phyloP scores from a whole-genome alignment of 2,329 filamentous ascomycete species.

The Colletotrichum coccodes region DNA sequence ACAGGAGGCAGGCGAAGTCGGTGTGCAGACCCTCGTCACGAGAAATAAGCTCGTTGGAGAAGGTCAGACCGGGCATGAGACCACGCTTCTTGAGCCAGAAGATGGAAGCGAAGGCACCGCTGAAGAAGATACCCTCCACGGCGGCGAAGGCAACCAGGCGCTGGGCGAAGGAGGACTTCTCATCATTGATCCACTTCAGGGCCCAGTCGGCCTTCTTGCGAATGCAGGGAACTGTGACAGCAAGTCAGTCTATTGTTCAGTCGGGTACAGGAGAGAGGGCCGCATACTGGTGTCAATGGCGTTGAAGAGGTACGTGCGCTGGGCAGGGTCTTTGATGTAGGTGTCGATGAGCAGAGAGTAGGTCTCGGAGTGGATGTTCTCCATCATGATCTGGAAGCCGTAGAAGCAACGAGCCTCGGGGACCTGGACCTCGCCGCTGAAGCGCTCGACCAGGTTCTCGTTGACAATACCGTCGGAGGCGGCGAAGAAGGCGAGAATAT shows the following conservation, averaged over 20 bases:
- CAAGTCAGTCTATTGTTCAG: conserved; percentile 46
- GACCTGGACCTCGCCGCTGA: conserved; percentile 96
- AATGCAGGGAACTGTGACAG: conserved; percentile 85
- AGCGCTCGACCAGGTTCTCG: conserved; percentile 98
- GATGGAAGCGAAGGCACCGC: conserved; percentile 96
- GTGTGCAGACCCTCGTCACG: conserved; percentile 99
- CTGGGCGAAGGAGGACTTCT: conserved; percentile 93
- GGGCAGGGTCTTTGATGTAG: conserved; percentile 97
- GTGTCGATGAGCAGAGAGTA: conserved; percentile 99
- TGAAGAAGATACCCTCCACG: conserved; percentile 99
- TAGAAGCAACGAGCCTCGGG: conserved; percentile 99
- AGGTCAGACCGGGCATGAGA: conserved; percentile 97
- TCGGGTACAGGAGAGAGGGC: conserved; percentile 57
- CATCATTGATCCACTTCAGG: conserved; percentile 92
- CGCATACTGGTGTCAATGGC: conserved; percentile 94
- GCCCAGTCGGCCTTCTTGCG: conserved; percentile 99
- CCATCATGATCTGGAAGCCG: conserved; percentile 99
- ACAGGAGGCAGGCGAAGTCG: conserved; percentile 96
- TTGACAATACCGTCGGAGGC: conserved; percentile 99
- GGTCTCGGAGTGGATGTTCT: conserved; percentile 99
- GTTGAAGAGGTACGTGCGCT: conserved; percentile 95
- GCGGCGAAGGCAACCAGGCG: conserved; percentile 97
- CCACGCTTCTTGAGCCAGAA: conserved; percentile 99
- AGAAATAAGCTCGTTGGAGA: conserved; percentile 99
- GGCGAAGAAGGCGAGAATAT: conserved; percentile 98